Evolutionary conservation across 176 grass and related monocot species (phyloP).

Genomic region (Calamus simplicifolius): DNA sequence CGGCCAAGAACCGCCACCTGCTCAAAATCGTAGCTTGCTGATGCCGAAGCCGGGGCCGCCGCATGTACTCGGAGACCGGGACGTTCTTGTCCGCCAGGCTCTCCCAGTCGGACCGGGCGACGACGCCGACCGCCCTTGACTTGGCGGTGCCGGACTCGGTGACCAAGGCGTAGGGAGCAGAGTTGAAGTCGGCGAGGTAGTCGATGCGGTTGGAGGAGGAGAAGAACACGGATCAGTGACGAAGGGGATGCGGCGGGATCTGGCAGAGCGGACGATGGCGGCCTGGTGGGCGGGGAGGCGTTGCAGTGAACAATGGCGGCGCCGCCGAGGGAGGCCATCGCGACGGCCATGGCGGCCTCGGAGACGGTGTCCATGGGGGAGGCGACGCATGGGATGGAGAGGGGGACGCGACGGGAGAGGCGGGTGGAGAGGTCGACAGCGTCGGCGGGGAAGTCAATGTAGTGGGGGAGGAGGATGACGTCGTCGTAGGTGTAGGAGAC

Average conservation of each 20-base stretch:
- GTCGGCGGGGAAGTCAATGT: constrained; percentile 75
- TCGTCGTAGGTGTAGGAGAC: constrained; percentile 85
- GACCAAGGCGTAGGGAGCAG: constrained; percentile 57
- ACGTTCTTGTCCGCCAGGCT: constrained; percentile 8
- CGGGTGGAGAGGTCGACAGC: constrained; percentile 69
- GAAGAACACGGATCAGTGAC: constrained; percentile 48
- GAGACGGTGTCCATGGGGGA: constrained; percentile 99
- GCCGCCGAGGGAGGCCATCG: constrained; percentile 79
- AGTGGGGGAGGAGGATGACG: constrained; percentile 58
- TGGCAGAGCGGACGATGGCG: constrained; percentile 57
- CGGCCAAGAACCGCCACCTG: constrained; percentile 48
- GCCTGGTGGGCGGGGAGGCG: constrained; percentile 50
- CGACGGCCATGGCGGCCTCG: constrained; percentile 63
- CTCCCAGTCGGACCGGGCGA: constrained; percentile 37
- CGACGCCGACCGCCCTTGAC: constrained; percentile 42
- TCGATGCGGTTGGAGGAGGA: constrained; percentile 15
- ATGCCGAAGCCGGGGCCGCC: constrained; percentile 28
- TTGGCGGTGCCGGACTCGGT: constrained; percentile 50
- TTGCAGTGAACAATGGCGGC: constrained; percentile 71
- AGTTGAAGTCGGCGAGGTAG: constrained; percentile 29
- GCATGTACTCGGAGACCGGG: constrained; percentile 56
- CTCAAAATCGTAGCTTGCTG: constrained; percentile 52
- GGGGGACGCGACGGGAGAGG: constrained; percentile 60
- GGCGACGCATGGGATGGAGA: constrained; percentile 72
- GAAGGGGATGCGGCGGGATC: constrained; percentile 65